A percentile compares a stretch with the other conserved stretches of the same genome.
Conservation (phyloP, 2,329 filamentous ascomycete genomes). For the Talaromyces sp. region DNA sequence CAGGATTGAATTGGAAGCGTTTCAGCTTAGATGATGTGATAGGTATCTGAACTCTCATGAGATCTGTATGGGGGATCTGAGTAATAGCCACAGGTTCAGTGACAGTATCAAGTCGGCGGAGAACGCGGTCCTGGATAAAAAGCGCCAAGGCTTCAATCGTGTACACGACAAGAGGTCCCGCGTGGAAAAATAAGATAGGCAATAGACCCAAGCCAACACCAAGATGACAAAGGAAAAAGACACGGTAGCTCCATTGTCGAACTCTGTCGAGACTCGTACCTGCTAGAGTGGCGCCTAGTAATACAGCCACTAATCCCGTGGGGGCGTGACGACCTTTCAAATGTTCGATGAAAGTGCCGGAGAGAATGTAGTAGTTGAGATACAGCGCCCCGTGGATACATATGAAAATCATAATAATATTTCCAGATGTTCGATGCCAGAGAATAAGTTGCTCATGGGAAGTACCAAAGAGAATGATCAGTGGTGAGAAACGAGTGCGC, state of each 20-base stretch:
- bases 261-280: slow-evolving; percentile 2
- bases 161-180: slow-evolving; percentile 2
- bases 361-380: slow-evolving; percentile 55
- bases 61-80: background rate
- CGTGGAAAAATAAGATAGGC: slow-evolving; percentile 7
- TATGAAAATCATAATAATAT: slow-evolving; percentile 52
- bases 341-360: slow-evolving; percentile 48
- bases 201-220: slow-evolving; percentile 1
- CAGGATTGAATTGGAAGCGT: slow-evolving; percentile 41
- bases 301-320: slow-evolving; percentile 4
- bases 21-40: slow-evolving; percentile 4
- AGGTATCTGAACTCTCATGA: slow-evolving; percentile 1
- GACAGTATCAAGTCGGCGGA: background rate
- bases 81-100: background rate
- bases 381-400: slow-evolving; percentile 53
- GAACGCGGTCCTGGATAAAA: slow-evolving; percentile 2
- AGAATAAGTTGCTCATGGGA: slow-evolving; percentile 56
- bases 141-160: slow-evolving; percentile 3
- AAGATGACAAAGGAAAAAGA: slow-evolving; percentile 9
- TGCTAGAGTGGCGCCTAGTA: background rate
- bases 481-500: slow-evolving; percentile 52
- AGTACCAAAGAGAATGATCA: slow-evolving; percentile 52
- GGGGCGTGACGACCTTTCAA: slow-evolving; percentile 35
- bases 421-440: slow-evolving; percentile 55
- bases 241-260: slow-evolving; percentile 8